These are phyloP conservation scores for Malus fusca DNA, from an alignment of 306 rosid species.

Conservation along the genomic window DNA sequence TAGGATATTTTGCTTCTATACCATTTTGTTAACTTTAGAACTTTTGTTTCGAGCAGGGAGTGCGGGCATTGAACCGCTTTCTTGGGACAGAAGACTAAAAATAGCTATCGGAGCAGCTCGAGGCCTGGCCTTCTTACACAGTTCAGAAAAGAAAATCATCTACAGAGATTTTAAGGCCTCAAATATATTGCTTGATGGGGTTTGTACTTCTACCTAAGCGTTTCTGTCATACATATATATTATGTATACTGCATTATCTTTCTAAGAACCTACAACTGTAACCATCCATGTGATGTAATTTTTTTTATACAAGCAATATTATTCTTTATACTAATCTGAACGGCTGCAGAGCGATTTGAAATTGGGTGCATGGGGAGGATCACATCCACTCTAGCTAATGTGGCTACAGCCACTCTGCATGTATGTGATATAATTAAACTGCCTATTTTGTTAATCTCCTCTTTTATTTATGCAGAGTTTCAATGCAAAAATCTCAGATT, in stretches of 20 bases:
- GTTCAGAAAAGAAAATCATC: slow-evolving; percentile 63
- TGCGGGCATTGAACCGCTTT: slow-evolving; percentile 39
- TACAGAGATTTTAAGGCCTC: slow-evolving; percentile 92
- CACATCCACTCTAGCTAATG: background rate
- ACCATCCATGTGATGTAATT: background rate
- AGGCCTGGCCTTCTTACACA: slow-evolving; percentile 75
- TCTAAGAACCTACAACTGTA: background rate
- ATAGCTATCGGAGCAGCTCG: slow-evolving; percentile 86
- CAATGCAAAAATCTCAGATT: slow-evolving; percentile 79
- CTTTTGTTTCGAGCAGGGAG: slow-evolving; percentile 36
- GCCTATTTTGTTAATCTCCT: background rate
- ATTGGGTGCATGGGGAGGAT: background rate
- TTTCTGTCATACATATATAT: background rate
- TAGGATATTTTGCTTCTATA: background rate
- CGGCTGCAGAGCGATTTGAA: background rate
- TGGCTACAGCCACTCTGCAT: background rate
- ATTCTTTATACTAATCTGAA: background rate
- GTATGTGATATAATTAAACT: background rate
- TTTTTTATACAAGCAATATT: too few species aligned
- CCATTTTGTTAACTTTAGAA: background rate
- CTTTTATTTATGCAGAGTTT: slow-evolving; percentile 36
- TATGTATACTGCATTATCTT: background rate
- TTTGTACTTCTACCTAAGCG: slow-evolving; percentile 16
- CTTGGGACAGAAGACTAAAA: slow-evolving; percentile 66
- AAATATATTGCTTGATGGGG: slow-evolving; percentile 84